Percentiles rank a stretch among this genome's conserved stretches.
Conservation (phyloP, 2,329 filamentous ascomycete genomes). For the Lojkania enalia region DNA sequence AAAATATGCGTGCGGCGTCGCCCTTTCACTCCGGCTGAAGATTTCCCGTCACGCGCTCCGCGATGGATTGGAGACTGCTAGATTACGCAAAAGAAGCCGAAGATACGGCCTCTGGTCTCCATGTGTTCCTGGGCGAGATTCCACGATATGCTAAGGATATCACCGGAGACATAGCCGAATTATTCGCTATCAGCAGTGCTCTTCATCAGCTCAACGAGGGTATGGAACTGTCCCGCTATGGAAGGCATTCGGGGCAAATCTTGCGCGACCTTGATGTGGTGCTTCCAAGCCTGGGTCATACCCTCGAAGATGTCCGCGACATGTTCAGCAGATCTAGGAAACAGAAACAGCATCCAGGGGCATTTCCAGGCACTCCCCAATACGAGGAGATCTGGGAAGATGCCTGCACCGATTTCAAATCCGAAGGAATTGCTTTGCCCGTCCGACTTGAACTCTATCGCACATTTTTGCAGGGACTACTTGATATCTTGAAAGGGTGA, state of each 20-base stretch:
- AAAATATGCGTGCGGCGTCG: constrained; percentile 19
- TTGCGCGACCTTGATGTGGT: constrained; percentile 54
- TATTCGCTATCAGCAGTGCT: constrained; percentile 58
- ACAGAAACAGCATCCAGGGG: constrained; percentile 33
- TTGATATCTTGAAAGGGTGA: constrained; percentile 53
- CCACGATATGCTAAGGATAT: constrained; percentile 57
- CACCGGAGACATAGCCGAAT: constrained; percentile 56
- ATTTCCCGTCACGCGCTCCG: constrained; percentile 29
- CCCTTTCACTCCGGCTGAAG: constrained; percentile 25
- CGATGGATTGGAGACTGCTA: constrained; percentile 44
- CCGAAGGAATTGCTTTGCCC: constrained; percentile 52
- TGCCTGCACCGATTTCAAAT: constrained; percentile 51
- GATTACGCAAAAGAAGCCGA: constrained; percentile 54
- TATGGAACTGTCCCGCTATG: constrained; percentile 46
- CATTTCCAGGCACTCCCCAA: constrained; percentile 43
- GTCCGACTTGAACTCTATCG: constrained; percentile 56
- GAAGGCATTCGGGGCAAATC: constrained; percentile 42
- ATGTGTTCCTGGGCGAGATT: constrained; percentile 54
- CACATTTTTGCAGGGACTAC: constrained; percentile 51
- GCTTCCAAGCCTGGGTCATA: constrained; percentile 54
- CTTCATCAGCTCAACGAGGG: constrained; percentile 54
- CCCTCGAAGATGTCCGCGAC: constrained; percentile 54
- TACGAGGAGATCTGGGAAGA: constrained; percentile 58
- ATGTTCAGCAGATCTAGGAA: constrained; percentile 45
- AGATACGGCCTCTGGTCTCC: constrained; percentile 57